Evolutionary conservation across 2,329 filamentous ascomycete species (phyloP).

Genomic region (Venturiaceae sp.): DNA sequence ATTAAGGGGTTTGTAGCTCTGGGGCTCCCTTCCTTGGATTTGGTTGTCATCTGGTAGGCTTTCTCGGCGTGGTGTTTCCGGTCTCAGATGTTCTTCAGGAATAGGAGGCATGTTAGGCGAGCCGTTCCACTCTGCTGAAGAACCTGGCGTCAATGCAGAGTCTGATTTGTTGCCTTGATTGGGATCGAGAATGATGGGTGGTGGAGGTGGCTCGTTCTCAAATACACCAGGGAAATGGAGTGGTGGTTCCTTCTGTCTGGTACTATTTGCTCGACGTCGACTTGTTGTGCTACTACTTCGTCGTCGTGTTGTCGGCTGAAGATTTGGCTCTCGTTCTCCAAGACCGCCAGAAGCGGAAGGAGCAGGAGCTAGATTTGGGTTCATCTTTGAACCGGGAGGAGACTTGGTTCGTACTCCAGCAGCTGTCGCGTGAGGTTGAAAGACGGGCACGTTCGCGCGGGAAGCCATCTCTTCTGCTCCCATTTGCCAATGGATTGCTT

Average conservation of each 20-base stretch:
- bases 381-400: not conserved
- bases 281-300: constrained; percentile 1
- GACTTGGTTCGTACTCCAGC: constrained; percentile 2
- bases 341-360: not conserved
- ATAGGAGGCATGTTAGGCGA: not conserved
- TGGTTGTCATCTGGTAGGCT: not conserved
- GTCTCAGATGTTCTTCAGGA: not conserved
- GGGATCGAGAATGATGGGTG: not conserved
- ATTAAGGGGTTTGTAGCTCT: not conserved
- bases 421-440: constrained; percentile 8
- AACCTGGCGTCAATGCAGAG: constrained; percentile 2
- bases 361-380: not conserved
- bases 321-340: not conserved
- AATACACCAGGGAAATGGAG: not conserved
- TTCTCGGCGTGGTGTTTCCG: not conserved
- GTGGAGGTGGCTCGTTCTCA: not conserved
- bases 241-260: not conserved
- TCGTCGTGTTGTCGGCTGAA: not conserved
- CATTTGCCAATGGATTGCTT: constrained; percentile 97
- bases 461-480: constrained; percentile 90
- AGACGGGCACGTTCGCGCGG: constrained; percentile 56
- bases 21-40: not conserved
- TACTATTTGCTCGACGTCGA: constrained; percentile 3
- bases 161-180: not conserved
- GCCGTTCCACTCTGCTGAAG: constrained; percentile 5